Conservation (phyloP, 352 stramenopile genomes). For the Globisporangium cederbergense region DNA sequence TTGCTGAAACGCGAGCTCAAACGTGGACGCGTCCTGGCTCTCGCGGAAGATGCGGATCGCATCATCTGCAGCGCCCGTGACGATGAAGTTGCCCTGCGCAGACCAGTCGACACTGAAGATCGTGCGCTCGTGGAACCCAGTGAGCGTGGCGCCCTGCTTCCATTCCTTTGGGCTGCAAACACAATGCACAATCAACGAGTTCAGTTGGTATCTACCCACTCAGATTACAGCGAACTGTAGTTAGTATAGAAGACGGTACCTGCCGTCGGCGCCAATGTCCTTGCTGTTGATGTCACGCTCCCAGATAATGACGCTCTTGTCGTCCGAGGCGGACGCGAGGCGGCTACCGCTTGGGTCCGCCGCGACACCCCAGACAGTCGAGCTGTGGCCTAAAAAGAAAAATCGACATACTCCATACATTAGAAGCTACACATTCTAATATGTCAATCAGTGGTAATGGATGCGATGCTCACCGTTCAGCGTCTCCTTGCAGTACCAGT, state of each 20-base stretch:
- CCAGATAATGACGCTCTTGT: conserved; percentile 93
- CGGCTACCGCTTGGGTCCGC: conserved; percentile 70
- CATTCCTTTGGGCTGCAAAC: conserved; percentile 61
- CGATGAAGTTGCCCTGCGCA: conserved; percentile 79
- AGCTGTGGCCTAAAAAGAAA: conserved; percentile 60
- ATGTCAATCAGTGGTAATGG: background rate
- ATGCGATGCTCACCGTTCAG: conserved; percentile 50
- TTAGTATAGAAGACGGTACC: conserved; percentile 20
- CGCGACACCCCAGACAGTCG: conserved; percentile 94
- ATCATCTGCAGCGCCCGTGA: conserved; percentile 90
- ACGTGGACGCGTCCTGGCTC: conserved; percentile 26
- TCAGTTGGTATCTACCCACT: background rate
- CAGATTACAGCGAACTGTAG: background rate
- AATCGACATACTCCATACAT: background rate
- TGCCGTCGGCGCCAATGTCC: conserved; percentile 42
- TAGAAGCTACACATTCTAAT: background rate
- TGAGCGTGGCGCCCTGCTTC: conserved; percentile 78
- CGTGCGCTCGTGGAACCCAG: conserved; percentile 83
- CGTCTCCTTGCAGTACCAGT: conserved; percentile 96
- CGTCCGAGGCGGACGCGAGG: conserved; percentile 90
- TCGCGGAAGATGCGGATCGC: conserved; percentile 87
- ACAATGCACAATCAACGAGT: background rate
- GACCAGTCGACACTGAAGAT: conserved; percentile 95
- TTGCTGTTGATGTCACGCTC: conserved; percentile 69
- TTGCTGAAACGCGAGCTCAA: conserved; percentile 67